Conservation (phyloP, 2,329 filamentous ascomycete species). For the Decorospora gaudefroyi region DNA sequence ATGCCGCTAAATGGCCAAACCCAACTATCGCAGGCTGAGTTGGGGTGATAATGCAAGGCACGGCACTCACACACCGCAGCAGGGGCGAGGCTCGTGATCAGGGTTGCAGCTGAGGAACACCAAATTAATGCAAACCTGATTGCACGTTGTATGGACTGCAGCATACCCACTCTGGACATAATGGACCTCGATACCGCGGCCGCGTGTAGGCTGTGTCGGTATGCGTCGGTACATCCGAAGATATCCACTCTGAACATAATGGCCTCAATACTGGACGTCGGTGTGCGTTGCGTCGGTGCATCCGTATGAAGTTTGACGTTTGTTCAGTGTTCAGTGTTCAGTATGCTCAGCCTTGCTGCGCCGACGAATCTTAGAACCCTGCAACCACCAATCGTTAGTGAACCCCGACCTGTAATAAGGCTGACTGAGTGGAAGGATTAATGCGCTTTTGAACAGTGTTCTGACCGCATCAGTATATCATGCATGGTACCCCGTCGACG, state of each 20-base stretch:
- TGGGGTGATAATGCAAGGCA: slow-evolving; percentile 31
- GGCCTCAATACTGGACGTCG: no score
- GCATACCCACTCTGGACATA: no score
- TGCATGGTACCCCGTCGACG: slow-evolving; percentile 18
- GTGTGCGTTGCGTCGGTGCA: no score
- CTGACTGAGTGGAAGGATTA: slow-evolving; percentile 34
- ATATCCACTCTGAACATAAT: slow-evolving; percentile 12
- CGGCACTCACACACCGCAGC: slow-evolving; percentile 36
- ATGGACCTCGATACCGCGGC: no score
- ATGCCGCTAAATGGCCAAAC: slow-evolving; percentile 31
- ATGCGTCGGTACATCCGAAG: slow-evolving; percentile 16
- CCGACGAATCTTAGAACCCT: slow-evolving; percentile 25
- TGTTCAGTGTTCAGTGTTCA: slow-evolving; percentile 9
- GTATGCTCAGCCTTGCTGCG: slow-evolving; percentile 31
- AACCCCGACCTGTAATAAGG: slow-evolving; percentile 33
- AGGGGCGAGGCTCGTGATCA: slow-evolving; percentile 34
- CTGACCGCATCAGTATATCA: slow-evolving; percentile 17
- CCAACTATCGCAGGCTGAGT: slow-evolving; percentile 23
- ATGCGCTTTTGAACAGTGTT: slow-evolving; percentile 20
- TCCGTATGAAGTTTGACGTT: no score
- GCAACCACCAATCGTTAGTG: slow-evolving; percentile 36
- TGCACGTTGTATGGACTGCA: slow-evolving; percentile 7
- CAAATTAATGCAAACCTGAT: slow-evolving; percentile 20
- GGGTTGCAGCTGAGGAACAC: slow-evolving; percentile 27
- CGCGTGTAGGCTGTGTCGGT: slow-evolving; percentile 14